phyloP scores from a whole-genome alignment of 495 filamentous ascomycete species.

The Beverwykella pulmonaria region DNA sequence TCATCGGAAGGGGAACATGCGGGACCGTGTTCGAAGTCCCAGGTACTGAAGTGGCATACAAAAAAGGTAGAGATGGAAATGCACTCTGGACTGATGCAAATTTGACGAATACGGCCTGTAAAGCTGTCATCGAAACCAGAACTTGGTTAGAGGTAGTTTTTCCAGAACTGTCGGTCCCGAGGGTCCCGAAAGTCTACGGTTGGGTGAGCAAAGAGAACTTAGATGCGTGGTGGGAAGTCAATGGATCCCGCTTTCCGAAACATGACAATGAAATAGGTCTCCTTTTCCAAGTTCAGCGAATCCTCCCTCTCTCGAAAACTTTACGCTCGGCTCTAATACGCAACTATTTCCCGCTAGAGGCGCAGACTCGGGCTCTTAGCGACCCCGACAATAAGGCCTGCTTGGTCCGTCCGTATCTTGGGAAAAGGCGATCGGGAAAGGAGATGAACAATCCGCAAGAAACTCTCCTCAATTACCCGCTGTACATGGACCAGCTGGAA shows the following conservation, averaged over 20 bases:
- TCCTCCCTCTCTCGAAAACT: background rate
- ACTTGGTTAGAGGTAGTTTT: too few relatives aligned
- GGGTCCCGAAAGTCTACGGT: too few relatives aligned
- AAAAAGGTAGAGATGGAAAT: background rate
- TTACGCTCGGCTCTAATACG: too few relatives aligned
- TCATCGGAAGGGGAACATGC: conserved; percentile 1
- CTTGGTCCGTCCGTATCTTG: background rate
- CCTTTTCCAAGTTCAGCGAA: background rate
- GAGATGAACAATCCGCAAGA: background rate
- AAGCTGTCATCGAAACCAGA: background rate
- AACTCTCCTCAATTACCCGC: background rate
- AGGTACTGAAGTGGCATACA: background rate
- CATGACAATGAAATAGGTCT: background rate
- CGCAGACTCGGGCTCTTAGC: background rate
- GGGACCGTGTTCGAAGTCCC: conserved; percentile 6
- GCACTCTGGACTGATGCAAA: background rate
- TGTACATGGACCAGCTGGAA: conserved; percentile 1
- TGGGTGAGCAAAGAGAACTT: too few relatives aligned
- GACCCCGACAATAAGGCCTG: background rate
- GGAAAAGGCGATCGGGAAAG: background rate
- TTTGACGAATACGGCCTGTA: background rate
- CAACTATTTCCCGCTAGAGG: too few relatives aligned
- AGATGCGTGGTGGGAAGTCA: background rate
- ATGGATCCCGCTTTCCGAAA: background rate
- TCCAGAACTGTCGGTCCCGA: too few relatives aligned